These are phyloP conservation scores for Podospora sp. DNA, from an alignment of 495 filamentous ascomycete species.

Conservation along the genomic window DNA sequence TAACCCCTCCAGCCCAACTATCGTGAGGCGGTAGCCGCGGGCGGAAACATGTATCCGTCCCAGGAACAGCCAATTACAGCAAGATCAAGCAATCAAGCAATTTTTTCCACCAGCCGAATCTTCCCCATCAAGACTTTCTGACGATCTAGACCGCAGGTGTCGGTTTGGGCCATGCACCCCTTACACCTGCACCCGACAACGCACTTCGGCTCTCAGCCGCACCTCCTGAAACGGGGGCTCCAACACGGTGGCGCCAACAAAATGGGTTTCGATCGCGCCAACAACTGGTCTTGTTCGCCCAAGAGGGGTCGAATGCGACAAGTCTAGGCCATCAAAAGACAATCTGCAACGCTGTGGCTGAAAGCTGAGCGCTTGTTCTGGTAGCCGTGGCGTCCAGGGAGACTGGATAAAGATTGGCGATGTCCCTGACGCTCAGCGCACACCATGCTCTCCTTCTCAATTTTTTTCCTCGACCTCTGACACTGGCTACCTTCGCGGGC, in stretches of 20 bases:
- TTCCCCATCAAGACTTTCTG: background rate
- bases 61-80: too few species aligned
- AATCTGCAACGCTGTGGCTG: constrained; percentile 7
- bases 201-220: background rate
- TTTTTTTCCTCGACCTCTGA: too few species aligned
- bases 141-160: background rate
- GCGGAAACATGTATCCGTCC: too few species aligned
- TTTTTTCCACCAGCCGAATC: too few species aligned
- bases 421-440: background rate
- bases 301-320: background rate
- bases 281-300: background rate
- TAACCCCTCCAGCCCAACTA: too few species aligned
- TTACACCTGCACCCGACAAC: background rate
- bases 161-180: background rate
- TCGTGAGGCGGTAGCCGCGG: too few species aligned
- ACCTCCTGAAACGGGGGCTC: constrained; percentile 10
- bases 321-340: background rate
- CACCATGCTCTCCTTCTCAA: background rate
- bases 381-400: background rate
- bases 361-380: background rate
- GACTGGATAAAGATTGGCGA: too few species aligned
- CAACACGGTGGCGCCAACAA: constrained; percentile 6
- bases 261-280: background rate
- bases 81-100: too few species aligned
- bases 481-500: background rate